These are phyloP conservation scores for Candida orba DNA, from an alignment of 805 yeast genomes.

Conservation along the genomic window DNA sequence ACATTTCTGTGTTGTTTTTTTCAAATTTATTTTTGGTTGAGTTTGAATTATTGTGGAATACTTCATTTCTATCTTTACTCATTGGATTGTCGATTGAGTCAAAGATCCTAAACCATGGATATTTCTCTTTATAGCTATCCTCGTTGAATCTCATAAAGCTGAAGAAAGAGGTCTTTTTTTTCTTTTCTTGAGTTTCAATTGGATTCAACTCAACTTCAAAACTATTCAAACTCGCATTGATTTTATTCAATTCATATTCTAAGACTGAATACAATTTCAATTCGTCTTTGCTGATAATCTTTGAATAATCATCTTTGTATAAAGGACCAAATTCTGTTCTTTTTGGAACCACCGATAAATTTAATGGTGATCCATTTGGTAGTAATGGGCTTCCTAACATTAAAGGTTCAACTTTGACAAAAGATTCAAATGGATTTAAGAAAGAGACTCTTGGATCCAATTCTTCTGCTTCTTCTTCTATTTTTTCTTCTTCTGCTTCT, in stretches of 20 bases:
- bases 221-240: constrained; percentile 3
- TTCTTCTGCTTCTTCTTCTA: not conserved
- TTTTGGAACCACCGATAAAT: constrained; percentile 15
- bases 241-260: constrained; percentile 17
- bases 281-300: constrained; percentile 13
- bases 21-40: constrained; percentile 1
- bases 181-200: not conserved
- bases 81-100: constrained; percentile 9
- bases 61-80: not conserved
- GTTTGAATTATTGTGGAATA: not conserved
- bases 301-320: not conserved
- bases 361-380: constrained; percentile 15
- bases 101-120: constrained; percentile 19
- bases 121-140: not conserved
- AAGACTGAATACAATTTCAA: constrained; percentile 14
- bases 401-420: constrained; percentile 16
- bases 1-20: constrained; percentile 9
- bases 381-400: constrained; percentile 16
- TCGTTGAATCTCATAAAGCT: too few species aligned
- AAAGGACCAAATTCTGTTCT: constrained; percentile 10
- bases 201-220: constrained; percentile 4
- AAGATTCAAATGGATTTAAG: constrained; percentile 13
- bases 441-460: constrained; percentile 9
- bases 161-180: not conserved
- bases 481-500: not conserved